These are phyloP conservation scores for Populus trichocarpa DNA, from an alignment of 441 rosid genomes.

Conservation along the genomic window DNA sequence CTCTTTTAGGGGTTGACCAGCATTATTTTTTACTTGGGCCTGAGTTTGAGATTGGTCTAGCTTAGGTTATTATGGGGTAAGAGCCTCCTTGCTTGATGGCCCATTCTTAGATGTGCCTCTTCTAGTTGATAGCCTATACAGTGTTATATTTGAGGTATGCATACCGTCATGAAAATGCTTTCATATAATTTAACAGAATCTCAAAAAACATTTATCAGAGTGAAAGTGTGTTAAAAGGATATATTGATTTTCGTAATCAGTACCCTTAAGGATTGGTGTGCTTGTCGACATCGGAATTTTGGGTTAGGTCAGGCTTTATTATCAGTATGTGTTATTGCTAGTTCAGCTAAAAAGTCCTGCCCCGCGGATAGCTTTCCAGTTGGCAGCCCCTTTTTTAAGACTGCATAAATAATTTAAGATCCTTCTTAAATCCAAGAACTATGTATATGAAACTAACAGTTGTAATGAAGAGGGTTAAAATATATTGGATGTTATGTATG, in stretches of 20 bases:
- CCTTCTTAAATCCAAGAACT: background rate
- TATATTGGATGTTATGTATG: background rate
- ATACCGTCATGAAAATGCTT: background rate
- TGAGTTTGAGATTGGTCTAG: background rate
- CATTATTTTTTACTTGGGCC: background rate
- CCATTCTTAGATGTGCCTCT: background rate
- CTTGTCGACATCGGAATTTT: background rate
- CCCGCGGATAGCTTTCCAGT: background rate
- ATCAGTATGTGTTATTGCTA: background rate
- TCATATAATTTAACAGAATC: too few relatives aligned
- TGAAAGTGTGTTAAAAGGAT: too few relatives aligned
- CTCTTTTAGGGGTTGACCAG: background rate
- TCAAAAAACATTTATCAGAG: too few relatives aligned
- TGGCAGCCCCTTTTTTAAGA: background rate
- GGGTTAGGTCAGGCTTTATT: background rate
- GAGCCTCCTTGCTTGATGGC: background rate
- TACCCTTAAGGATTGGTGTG: background rate
- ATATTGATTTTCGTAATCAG: background rate
- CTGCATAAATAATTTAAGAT: background rate
- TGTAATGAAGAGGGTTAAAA: background rate
- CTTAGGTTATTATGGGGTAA: background rate
- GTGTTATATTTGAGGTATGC: background rate
- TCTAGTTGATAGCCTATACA: background rate
- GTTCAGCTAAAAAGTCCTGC: background rate
- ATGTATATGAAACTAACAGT: background rate